phyloP scores from a whole-genome alignment of 495 filamentous ascomycete genomes.

The Neurospora tetraspora region DNA sequence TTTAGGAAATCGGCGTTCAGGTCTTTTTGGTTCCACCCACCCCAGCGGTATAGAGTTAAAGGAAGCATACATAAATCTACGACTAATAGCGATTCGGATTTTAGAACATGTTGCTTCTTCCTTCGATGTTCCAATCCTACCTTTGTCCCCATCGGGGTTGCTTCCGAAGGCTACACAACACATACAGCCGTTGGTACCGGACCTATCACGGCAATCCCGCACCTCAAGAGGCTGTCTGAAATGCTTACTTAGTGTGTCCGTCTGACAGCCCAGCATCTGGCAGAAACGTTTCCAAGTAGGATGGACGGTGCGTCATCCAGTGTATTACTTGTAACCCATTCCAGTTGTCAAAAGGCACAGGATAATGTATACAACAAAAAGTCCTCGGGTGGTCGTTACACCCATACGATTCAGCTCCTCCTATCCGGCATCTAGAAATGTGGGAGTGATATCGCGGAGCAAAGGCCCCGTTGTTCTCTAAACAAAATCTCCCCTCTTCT shows the following conservation, averaged over 20 bases:
- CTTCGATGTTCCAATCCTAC: not conserved
- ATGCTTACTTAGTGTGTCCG: not conserved
- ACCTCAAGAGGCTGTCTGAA: not conserved
- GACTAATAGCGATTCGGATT: not conserved
- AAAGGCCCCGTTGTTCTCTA: not conserved
- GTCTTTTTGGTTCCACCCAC: not conserved
- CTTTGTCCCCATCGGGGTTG: not conserved
- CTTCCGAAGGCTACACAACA: not conserved
- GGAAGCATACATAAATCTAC: not conserved
- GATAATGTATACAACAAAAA: not conserved
- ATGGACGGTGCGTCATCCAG: not conserved
- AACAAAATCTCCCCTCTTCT: not conserved
- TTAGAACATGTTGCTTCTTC: not conserved
- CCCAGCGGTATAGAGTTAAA: not conserved
- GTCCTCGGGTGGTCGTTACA: not conserved
- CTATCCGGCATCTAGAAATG: not conserved
- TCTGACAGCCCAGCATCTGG: not conserved
- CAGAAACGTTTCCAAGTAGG: not conserved
- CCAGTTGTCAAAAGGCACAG: not conserved
- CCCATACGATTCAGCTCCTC: not conserved
- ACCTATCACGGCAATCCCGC: not conserved
- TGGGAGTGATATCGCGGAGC: not conserved
- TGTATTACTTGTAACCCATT: not conserved
- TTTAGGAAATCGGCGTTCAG: not conserved
- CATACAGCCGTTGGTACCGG: not conserved